These are phyloP conservation scores for Cadophora sp. DNA, from an alignment of 2,329 filamentous ascomycete species.

Conservation along the genomic window DNA sequence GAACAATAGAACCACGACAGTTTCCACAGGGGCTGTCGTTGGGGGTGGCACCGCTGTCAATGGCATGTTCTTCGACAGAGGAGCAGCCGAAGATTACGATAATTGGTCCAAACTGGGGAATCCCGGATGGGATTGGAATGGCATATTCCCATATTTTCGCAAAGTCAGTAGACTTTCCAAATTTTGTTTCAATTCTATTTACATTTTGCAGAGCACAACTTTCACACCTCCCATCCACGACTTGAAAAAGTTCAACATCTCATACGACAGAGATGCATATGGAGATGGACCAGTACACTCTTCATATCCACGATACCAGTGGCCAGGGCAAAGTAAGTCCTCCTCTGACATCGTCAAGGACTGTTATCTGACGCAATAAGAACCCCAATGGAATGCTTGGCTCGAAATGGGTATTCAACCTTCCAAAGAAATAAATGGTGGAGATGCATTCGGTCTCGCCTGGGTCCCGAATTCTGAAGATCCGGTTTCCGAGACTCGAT, in stretches of 20 bases:
- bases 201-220: constrained; percentile 43
- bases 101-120: constrained; percentile 56
- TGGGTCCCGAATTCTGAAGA: no score
- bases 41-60: constrained; percentile 53
- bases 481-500: no score
- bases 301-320: not conserved
- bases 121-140: constrained; percentile 55
- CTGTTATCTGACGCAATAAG: no score
- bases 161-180: constrained; percentile 41
- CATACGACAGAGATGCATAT: constrained; percentile 44
- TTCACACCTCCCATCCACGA: constrained; percentile 44
- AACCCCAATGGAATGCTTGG: no score
- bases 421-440: no score
- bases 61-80: constrained; percentile 33
- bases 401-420: no score
- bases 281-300: constrained; percentile 44
- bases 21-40: constrained; percentile 47
- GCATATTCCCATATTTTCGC: constrained; percentile 58
- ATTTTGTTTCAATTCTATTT: not conserved
- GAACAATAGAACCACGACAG: constrained; percentile 45
- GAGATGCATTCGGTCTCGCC: no score
- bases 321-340: no score
- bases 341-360: no score
- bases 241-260: constrained; percentile 46
- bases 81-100: constrained; percentile 47